Percentiles rank a stretch among this genome's conserved stretches.
phyloP scores from a whole-genome alignment of 345 rosid genomes.

The Rhodomyrtus tomentosa region DNA sequence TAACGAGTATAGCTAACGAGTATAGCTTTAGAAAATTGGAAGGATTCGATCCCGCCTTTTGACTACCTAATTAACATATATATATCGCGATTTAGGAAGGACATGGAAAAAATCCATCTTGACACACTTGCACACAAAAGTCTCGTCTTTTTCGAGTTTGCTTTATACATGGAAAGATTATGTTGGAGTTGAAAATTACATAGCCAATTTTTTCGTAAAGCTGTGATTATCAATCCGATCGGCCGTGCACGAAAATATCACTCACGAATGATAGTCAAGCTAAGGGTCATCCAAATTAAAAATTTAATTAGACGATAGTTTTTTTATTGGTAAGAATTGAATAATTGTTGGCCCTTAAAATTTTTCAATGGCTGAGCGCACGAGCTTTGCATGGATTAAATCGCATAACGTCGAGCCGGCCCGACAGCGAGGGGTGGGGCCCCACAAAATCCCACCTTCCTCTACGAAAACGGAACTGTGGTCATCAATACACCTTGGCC shows the following conservation, averaged over 20 bases:
- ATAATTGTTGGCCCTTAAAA: background rate
- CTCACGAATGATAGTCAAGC: background rate
- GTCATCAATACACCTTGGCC: background rate
- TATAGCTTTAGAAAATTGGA: background rate
- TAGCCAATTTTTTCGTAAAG: background rate
- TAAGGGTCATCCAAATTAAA: background rate
- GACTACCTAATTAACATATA: no score
- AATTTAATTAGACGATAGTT: accelerated
- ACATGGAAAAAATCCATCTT: background rate
- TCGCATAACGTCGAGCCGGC: background rate
- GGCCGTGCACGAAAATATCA: accelerated
- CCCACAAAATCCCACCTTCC: background rate
- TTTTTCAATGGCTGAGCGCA: background rate
- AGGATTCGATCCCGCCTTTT: background rate
- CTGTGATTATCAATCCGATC: background rate
- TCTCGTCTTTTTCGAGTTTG: accelerated
- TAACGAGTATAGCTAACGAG: no score
- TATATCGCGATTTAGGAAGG: background rate
- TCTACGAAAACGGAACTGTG: background rate
- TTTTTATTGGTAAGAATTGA: background rate
- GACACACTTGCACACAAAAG: background rate
- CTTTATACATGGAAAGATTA: accelerated
- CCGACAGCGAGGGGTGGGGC: background rate
- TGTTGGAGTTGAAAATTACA: accelerated
- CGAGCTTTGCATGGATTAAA: background rate